phyloP scores from a whole-genome alignment of 352 stramenopile genomes.

The Sclerospora graminicola region DNA sequence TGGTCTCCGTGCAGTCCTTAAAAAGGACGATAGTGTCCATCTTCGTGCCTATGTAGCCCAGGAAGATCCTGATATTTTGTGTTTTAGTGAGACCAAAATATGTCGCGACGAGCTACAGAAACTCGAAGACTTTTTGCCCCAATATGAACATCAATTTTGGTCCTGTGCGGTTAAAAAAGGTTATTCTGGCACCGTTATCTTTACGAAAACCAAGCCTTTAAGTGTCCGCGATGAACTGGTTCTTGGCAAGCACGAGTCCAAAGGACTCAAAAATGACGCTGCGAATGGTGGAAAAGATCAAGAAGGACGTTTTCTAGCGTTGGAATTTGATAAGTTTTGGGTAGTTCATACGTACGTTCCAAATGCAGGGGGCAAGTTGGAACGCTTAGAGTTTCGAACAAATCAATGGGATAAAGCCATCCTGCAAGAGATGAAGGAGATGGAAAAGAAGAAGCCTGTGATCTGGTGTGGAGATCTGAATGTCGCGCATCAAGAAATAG shows the following conservation, averaged over 20 bases:
- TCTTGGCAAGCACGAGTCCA: conserved; percentile 26
- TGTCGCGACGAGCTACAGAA: conserved; percentile 56
- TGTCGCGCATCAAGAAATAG: conserved; percentile 80
- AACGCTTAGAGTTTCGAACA: conserved; percentile 64
- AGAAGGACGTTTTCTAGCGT: conserved; percentile 69
- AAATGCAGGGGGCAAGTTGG: conserved; percentile 61
- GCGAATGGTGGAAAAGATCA: conserved; percentile 37
- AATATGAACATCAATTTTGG: conserved; percentile 75
- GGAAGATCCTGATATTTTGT: conserved; percentile 74
- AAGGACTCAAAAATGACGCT: conserved; percentile 8
- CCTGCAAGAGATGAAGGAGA: conserved; percentile 49
- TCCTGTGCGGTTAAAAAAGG: conserved; percentile 69
- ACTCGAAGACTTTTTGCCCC: conserved; percentile 58
- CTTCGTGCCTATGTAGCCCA: conserved; percentile 66
- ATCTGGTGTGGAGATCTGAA: conserved; percentile 84
- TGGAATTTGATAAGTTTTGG: conserved; percentile 71
- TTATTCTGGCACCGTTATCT: conserved; percentile 63
- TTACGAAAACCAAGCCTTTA: conserved; percentile 64
- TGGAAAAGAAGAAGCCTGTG: conserved; percentile 66
- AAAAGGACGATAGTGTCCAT: conserved; percentile 50
- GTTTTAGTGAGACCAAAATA: conserved; percentile 84
- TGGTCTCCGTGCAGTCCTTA: conserved; percentile 64
- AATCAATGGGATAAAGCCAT: conserved; percentile 72
- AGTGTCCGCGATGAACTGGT: conserved; percentile 61
- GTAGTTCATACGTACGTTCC: conserved; percentile 82